Base-by-base conservation (phyloP, 23 red algal genomes). In the Cyanidioschyzon merolae region DNA sequence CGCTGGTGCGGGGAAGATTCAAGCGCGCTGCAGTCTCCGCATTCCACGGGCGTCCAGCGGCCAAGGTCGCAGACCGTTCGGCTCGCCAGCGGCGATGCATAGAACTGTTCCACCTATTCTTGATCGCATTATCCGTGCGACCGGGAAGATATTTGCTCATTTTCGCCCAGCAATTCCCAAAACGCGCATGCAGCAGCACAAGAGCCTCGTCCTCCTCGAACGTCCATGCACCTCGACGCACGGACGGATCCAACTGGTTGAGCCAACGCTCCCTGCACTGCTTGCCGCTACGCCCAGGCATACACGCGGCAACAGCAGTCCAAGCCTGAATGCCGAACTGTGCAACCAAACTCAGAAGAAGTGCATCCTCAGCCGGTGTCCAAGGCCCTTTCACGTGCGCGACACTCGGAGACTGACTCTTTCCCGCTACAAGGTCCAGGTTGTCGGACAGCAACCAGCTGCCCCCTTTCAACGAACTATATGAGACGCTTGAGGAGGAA, bases 211-310 rank as follows among this genome's bases (percentile, higher is more conserved):
- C 92, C 51, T 96, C 92, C 39, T 88, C 83, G 21, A 58, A 36
- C 1, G 87, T 89, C 92, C 92, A 96, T 45, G 87, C 77, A 45
- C 87, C 92, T 2, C 87, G 39, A 29, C 76, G 63, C 59, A 96
- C 85, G 71, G 76, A 83, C 1, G 92, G 92, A 24, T 89, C 68
- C 58, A 96, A 79, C 39, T 96, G 92, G 41, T 96, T 96, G 68
- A 96, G 85, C 76, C 88, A 96, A 0, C 92, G 79, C 40, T 96
- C 92, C 3, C 92, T 78, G 50, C 92, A 96, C 77, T 96, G 92
- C 79, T 96, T 96, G 37, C 92, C 86, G 2, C 83, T 90, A 38
- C 92, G 87, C 0, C 80, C 86, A 0, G 92, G 83, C 63, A 96
- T 34, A 30, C 84, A 78, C 29, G 39, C 31, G 30, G 87, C 92